Conservation (phyloP, 345 rosid species). For the Populus simonii region DNA sequence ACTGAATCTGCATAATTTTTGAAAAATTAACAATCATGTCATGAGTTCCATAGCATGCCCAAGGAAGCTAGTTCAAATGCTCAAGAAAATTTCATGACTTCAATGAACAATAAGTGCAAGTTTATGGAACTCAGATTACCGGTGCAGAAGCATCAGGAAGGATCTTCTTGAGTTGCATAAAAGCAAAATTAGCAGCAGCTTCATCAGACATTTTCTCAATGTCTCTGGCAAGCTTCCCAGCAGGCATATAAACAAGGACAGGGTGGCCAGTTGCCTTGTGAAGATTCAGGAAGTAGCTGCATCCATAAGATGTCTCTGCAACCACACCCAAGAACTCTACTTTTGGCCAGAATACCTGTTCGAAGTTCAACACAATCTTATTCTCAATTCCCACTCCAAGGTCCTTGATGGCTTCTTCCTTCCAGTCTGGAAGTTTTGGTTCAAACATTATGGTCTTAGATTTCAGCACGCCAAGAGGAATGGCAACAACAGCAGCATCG, state of each 20-base stretch:
- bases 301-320: constrained; percentile 77
- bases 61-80: not conserved
- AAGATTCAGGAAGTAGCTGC: constrained; percentile 95
- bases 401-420: constrained; percentile 80
- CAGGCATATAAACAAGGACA: constrained; percentile 95
- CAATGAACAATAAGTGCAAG: not conserved
- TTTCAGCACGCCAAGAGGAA: constrained; percentile 89
- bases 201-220: constrained; percentile 97
- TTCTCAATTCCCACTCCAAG: constrained; percentile 95
- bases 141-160: constrained; percentile 76
- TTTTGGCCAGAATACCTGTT: constrained; percentile 92
- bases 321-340: constrained; percentile 97
- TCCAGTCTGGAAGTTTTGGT: constrained; percentile 90
- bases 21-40: not conserved
- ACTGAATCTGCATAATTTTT: constrained; percentile 51
- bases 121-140: constrained; percentile 25
- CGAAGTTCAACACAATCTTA: constrained; percentile 75
- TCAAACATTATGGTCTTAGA: constrained; percentile 60
- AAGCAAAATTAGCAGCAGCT: constrained; percentile 84
- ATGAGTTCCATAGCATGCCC: not conserved
- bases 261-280: constrained; percentile 92
- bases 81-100: not conserved
- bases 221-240: constrained; percentile 94
- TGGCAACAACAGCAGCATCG: constrained; percentile 76
- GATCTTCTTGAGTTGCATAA: constrained; percentile 75